A percentile compares a stretch with the other conserved stretches of the same genome.
These are phyloP conservation scores for Pinus tabuliformis DNA, from an alignment of 75 land plant species.

Conservation along the genomic window DNA sequence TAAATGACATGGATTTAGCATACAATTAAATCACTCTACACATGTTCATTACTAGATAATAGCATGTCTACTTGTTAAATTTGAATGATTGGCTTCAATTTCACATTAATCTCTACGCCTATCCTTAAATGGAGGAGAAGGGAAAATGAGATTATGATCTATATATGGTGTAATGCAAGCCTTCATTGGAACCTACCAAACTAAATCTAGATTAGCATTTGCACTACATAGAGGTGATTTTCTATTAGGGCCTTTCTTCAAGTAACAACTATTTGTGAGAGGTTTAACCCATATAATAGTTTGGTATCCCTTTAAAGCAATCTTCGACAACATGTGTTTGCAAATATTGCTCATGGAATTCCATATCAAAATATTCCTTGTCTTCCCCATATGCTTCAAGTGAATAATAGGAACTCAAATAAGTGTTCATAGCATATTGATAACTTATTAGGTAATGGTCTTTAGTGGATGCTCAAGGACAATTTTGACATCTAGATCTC, in stretches of 20 bases:
- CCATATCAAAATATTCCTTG: slow-evolving; percentile 77
- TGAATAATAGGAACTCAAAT: slow-evolving; percentile 88
- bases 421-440: no score
- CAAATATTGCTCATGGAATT: slow-evolving; percentile 67
- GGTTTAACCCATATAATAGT: slow-evolving; percentile 88
- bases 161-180: slow-evolving; percentile 73
- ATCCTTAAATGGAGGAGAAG: not conserved
- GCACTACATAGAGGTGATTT: slow-evolving; percentile 64
- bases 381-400: slow-evolving; percentile 85
- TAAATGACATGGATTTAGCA: no score
- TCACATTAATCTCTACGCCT: not conserved
- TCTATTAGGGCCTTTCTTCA: slow-evolving; percentile 55
- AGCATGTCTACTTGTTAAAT: not conserved
- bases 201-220: slow-evolving; percentile 65
- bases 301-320: slow-evolving; percentile 70
- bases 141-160: slow-evolving; percentile 35
- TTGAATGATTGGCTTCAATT: not conserved
- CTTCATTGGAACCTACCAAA: slow-evolving; percentile 68
- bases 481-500: no score
- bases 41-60: not conserved
- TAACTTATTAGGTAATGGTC: no score
- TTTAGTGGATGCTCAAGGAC: no score
- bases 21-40: no score
- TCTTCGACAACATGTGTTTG: slow-evolving; percentile 79
- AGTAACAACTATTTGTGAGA: slow-evolving; percentile 71